Conservation (phyloP, 1,284 basidiomycete genomes). For the Ustilago vetiveriae region DNA sequence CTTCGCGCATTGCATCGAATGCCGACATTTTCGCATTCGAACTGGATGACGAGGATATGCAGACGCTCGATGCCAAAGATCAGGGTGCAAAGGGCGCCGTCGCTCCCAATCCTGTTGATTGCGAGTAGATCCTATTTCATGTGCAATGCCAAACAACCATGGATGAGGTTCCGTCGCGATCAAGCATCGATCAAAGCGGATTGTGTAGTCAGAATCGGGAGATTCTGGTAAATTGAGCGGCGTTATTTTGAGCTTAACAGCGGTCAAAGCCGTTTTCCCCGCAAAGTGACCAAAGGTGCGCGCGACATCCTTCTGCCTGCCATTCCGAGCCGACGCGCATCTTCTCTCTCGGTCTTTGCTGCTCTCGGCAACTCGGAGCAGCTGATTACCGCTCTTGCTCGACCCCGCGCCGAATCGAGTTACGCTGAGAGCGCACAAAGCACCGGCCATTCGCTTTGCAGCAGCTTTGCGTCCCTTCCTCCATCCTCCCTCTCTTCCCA, state of each 20-base stretch:
- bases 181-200: background rate
- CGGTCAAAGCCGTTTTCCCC: conserved; percentile 10
- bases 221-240: background rate
- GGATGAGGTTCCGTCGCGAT: too few relatives aligned
- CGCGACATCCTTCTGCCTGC: background rate
- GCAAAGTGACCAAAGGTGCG: background rate
- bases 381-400: background rate
- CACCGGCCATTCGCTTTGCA: background rate
- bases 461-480: background rate
- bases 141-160: too few relatives aligned
- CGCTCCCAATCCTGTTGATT: conserved; percentile 39
- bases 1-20: conserved; percentile 42
- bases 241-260: background rate
- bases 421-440: background rate
- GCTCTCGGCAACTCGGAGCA: conserved; percentile 27
- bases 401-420: background rate
- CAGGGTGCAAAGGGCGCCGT: conserved; percentile 36
- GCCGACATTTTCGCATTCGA: conserved; percentile 46
- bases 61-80: conserved; percentile 36
- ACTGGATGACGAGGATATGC: conserved; percentile 43
- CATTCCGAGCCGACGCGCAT: background rate
- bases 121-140: too few relatives aligned
- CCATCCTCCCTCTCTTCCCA: background rate
- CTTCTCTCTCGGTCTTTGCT: background rate
- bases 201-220: background rate